These are phyloP conservation scores for Linaria vulgaris DNA, from an alignment of 257 asterid genomes.

Conservation along the genomic window DNA sequence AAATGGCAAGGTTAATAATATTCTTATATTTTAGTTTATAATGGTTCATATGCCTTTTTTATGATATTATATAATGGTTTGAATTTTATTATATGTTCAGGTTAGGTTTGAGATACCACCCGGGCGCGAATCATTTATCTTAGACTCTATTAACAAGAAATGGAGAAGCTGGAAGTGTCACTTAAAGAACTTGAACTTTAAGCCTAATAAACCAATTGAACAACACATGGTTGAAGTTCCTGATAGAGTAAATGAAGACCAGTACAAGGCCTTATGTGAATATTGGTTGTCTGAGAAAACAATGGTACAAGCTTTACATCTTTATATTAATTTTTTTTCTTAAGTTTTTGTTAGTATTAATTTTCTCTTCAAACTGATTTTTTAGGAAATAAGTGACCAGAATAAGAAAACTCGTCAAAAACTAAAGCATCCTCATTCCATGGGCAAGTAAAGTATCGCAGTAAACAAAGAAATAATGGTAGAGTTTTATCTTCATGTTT, in stretches of 20 bases:
- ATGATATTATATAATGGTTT: not conserved
- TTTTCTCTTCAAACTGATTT: too few species aligned
- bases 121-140: not conserved
- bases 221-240: not conserved
- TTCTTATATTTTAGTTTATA: too few species aligned
- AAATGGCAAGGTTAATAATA: not conserved
- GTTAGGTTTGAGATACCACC: not conserved
- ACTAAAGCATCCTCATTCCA: slow-evolving; percentile 1
- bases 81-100: not conserved
- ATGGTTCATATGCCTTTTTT: not conserved
- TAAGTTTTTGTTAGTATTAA: too few species aligned
- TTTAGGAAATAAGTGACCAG: not conserved
- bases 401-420: not conserved
- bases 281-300: not conserved
- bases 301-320: not conserved
- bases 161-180: not conserved
- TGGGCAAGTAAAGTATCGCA: slow-evolving; percentile 18
- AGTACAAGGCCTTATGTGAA: not conserved
- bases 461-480: slow-evolving; percentile 8
- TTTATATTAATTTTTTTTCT: too few species aligned
- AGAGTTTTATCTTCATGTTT: not conserved
- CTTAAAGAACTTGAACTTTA: not conserved
- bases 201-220: not conserved
- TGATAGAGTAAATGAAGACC: not conserved
- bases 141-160: not conserved